phyloP scores from a whole-genome alignment of 495 filamentous ascomycete species.

The Penicillium steckii region DNA sequence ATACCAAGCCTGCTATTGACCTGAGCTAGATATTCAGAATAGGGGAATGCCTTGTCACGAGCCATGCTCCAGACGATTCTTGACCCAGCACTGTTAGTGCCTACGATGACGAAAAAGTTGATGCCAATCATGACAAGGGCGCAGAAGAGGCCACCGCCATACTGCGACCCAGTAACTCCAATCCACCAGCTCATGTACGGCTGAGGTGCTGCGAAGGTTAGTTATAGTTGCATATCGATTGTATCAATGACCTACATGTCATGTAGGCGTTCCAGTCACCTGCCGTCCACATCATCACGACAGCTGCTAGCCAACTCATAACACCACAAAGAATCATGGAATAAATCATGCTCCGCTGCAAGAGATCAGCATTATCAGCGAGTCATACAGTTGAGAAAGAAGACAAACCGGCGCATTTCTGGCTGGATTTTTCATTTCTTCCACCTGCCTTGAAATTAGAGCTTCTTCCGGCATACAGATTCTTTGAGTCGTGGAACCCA shows the following conservation, averaged over 20 bases:
- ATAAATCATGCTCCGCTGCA: not conserved
- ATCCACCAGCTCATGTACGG: not conserved
- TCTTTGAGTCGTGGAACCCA: not conserved
- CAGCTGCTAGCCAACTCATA: not conserved
- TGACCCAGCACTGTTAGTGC: not conserved
- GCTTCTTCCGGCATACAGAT: too few species aligned
- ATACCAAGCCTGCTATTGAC: not conserved
- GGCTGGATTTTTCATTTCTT: not conserved
- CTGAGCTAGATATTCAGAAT: not conserved
- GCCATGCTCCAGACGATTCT: not conserved
- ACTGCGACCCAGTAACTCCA: not conserved
- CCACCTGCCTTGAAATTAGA: not conserved
- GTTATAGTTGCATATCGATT: not conserved
- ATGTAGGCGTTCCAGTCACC: not conserved
- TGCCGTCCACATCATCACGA: not conserved
- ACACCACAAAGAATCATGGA: not conserved
- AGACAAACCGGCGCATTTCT: not conserved
- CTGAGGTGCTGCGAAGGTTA: not conserved
- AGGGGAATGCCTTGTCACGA: not conserved
- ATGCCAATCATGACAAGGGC: not conserved
- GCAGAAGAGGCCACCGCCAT: not conserved
- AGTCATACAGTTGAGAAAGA: too few species aligned
- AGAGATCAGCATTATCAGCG: not conserved
- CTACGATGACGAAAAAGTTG: not conserved
- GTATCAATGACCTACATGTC: not conserved